Percentiles rank a stretch among this genome's conserved stretches.
Conservation (phyloP, 2,329 filamentous ascomycete species). For the Biscogniauxia marginata region DNA sequence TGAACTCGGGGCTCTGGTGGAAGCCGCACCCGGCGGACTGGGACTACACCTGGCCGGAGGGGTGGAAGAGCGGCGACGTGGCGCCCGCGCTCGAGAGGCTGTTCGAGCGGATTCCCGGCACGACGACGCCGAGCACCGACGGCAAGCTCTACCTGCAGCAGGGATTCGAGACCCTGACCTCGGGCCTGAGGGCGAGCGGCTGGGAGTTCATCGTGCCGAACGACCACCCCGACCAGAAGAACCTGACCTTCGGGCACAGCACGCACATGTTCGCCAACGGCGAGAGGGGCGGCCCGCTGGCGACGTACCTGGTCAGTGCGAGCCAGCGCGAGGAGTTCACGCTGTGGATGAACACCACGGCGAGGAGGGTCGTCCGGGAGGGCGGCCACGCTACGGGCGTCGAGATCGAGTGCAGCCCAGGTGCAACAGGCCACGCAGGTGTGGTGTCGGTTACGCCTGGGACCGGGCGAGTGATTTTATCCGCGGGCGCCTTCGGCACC, state of each 20-base stretch:
- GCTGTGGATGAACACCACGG: conserved; percentile 63
- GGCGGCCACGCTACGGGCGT: conserved; percentile 62
- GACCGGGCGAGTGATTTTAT: conserved; percentile 64
- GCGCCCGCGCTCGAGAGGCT: conserved; percentile 56
- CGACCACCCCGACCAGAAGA: conserved; percentile 58
- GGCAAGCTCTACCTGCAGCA: conserved; percentile 64
- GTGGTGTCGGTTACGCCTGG: conserved; percentile 56
- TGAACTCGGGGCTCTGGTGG: conserved; percentile 69
- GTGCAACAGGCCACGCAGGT: conserved; percentile 51
- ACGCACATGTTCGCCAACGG: conserved; percentile 66
- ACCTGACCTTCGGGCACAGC: conserved; percentile 60
- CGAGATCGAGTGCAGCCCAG: conserved; percentile 55
- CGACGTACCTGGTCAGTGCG: conserved; percentile 65
- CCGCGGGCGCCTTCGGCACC: conserved; percentile 65
- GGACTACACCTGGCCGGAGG: conserved; percentile 67
- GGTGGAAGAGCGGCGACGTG: conserved; percentile 67
- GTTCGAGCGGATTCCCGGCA: conserved; percentile 68
- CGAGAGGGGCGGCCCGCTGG: conserved; percentile 66
- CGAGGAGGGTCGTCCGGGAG: conserved; percentile 61
- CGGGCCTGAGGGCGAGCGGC: conserved; percentile 57
- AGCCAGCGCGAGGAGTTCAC: conserved; percentile 60
- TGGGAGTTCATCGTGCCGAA: conserved; percentile 64
- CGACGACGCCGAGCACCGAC: conserved; percentile 62
- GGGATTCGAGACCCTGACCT: conserved; percentile 61
- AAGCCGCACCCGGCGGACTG: conserved; percentile 64